A percentile compares a stretch with the other conserved stretches of the same genome.
Evolutionary conservation across 805 yeast genomes (phyloP).

Genomic region (Nakazawaea peltata): DNA sequence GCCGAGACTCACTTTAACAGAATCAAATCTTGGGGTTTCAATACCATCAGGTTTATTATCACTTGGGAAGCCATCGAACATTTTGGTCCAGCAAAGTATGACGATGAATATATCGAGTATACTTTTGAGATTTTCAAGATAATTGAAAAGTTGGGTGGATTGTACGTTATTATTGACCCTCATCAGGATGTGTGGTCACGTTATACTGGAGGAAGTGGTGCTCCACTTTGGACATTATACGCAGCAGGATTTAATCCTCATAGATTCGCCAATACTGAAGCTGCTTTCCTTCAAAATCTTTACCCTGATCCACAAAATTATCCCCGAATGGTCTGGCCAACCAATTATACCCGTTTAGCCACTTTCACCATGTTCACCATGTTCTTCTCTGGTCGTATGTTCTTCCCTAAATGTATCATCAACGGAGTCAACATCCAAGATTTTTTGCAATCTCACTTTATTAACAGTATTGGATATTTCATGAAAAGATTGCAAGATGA

Average conservation of each 20-base stretch:
- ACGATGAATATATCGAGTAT: conserved; percentile 65
- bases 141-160: conserved; percentile 55
- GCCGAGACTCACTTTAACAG: conserved; percentile 62
- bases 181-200: conserved; percentile 96
- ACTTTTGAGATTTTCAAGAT: conserved; percentile 54
- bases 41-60: conserved; percentile 64
- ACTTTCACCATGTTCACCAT: conserved; percentile 76
- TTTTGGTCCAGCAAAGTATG: conserved; percentile 77
- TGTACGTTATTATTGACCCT: conserved; percentile 77
- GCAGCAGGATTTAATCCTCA: conserved; percentile 82
- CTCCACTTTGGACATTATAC: conserved; percentile 87
- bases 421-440: conserved; percentile 74
- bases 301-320: conserved; percentile 36
- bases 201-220: conserved; percentile 85
- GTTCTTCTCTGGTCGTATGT: conserved; percentile 70
- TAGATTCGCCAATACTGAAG: conserved; percentile 65
- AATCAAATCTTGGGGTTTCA: conserved; percentile 76
- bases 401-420: conserved; percentile 68
- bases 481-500: conserved; percentile 29
- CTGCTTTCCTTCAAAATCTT: conserved; percentile 68
- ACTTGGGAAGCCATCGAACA: conserved; percentile 96
- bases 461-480: conserved; percentile 43
- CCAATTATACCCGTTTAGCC: conserved; percentile 74
- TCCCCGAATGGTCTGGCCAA: conserved; percentile 90
- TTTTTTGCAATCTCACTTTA: conserved; percentile 58